Evolutionary conservation across 345 rosid species (phyloP).

Genomic region (Rhizophora mangle): DNA sequence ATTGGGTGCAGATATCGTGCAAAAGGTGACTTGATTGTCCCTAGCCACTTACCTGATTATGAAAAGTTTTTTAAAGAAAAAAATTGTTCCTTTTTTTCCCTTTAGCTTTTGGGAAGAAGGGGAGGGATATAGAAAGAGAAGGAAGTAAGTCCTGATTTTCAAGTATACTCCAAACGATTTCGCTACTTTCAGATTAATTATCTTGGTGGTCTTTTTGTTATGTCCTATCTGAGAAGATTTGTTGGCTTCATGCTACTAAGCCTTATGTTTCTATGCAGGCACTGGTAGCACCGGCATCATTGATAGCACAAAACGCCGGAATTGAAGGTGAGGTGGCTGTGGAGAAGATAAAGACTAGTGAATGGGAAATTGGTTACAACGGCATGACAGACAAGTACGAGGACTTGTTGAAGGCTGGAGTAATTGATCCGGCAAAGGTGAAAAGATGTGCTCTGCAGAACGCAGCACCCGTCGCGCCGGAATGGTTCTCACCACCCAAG

Average conservation of each 20-base stretch:
- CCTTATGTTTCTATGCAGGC: constrained; percentile 43
- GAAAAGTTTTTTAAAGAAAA: too few relatives aligned
- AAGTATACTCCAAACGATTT: too few relatives aligned
- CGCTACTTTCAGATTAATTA: background rate
- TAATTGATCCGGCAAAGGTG: constrained; percentile 95
- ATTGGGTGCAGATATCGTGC: constrained; percentile 92
- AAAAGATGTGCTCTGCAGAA: constrained; percentile 91
- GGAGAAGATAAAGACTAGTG: constrained; percentile 65
- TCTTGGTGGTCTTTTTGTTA: background rate
- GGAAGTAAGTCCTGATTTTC: too few relatives aligned
- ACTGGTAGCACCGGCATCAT: constrained; percentile 73
- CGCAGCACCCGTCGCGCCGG: constrained; percentile 97
- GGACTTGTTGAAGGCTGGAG: constrained; percentile 84
- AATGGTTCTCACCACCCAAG: constrained; percentile 97
- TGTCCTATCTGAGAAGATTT: background rate
- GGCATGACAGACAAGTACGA: constrained; percentile 88
- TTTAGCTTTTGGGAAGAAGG: too few relatives aligned
- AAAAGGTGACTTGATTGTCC: constrained; percentile 51
- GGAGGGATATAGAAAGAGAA: too few relatives aligned
- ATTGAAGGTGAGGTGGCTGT: constrained; percentile 95
- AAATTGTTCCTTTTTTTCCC: too few relatives aligned
- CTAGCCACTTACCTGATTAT: background rate
- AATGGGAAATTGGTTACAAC: constrained; percentile 94
- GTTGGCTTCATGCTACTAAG: background rate
- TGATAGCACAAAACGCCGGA: constrained; percentile 96